These are phyloP conservation scores for Leccinum aurantiacum DNA, from an alignment of 768 basidiomycete genomes.

Conservation along the genomic window DNA sequence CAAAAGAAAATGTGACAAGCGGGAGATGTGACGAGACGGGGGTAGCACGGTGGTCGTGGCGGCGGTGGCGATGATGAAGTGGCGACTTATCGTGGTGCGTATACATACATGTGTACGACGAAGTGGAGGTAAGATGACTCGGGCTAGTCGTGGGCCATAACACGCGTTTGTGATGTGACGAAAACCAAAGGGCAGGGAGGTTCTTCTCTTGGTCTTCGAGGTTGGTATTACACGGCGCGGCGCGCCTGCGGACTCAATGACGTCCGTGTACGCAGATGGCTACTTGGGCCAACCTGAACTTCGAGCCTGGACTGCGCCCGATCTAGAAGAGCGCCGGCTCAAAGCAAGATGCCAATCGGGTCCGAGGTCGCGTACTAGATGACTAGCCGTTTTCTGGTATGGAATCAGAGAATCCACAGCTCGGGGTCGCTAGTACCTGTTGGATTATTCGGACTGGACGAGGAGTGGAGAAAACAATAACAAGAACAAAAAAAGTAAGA, in stretches of 20 bases:
- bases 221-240: background rate
- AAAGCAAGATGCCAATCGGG: background rate
- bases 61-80: background rate
- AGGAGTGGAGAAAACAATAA: background rate
- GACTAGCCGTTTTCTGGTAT: background rate
- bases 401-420: background rate
- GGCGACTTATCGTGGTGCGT: background rate
- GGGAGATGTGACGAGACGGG: slow-evolving; percentile 1
- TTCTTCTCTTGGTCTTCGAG: background rate
- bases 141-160: background rate
- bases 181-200: background rate
- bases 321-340: background rate
- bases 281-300: background rate
- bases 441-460: too few species aligned
- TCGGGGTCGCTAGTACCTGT: too few species aligned
- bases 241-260: background rate
- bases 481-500: background rate
- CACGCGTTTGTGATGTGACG: background rate
- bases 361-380: background rate
- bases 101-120: background rate
- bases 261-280: background rate
- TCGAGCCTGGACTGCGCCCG: background rate
- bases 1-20: background rate
- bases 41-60: slow-evolving; percentile 4
- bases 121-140: background rate